Base-by-base conservation (phyloP, 108 stramenopile species). In the Poteriospumella lacustris region DNA sequence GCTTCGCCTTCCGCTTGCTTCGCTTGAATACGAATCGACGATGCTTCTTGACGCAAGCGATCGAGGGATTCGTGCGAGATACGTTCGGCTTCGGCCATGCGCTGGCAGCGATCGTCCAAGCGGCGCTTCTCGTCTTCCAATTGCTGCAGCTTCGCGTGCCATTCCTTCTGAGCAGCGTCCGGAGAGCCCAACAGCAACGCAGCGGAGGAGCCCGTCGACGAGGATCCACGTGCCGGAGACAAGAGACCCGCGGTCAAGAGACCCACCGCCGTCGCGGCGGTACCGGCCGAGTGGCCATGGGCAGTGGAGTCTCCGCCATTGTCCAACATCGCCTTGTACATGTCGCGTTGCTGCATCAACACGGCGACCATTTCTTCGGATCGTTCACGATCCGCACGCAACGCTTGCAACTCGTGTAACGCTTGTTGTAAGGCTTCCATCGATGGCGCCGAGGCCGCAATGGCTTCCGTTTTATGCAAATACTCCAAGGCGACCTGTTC, bases 321-420 rank as follows among this genome's bases (percentile, higher is more conserved):
- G n/a, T 73, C 70, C 38, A 73, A 24, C 70, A 73, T 73, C 12
- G 70, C 5, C 36, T 56, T 44, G 31, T 73, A 73, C 43, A 73
- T 73, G 36, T 73, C 70, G 26, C 70, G 70, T 42, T 73, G 70
- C 41, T 73, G 70, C 38, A 73, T 56, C 15, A 73, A 5, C 26
- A 15, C 31, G 3, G 70, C 36, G 3, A 73, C 42, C 70, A 73
- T 73, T 5, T 73, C 70, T 38, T 73, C 70, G 5, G 47, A 24
- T 52, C 70, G 38, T 24, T 34, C 33, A 3, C 70, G 12, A 42
- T n/a, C 43, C 5, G 26, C 70, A 42, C 33, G 70, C 70, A 73
- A 29, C 15, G 26, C 3, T 5, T 15, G 15, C 5, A 73, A 24
- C 42, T 73, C 70, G 5, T 73, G 9, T 24, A 73, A 73, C 26